Evolutionary conservation across 441 rosid genomes (phyloP), one percentile per base, ranked within the genome.

Genomic region (Gossypium lobatum): DNA sequence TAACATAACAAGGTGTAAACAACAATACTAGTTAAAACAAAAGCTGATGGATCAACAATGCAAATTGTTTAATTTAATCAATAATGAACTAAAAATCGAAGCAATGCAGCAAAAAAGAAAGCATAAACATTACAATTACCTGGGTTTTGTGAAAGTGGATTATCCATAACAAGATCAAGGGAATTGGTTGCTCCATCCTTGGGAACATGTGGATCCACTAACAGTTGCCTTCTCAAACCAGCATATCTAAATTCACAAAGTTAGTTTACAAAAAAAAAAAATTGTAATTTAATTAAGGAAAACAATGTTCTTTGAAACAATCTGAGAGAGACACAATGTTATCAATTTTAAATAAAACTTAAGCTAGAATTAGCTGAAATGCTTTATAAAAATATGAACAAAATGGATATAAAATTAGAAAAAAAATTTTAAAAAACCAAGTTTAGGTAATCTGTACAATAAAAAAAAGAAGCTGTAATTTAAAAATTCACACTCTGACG

Each of bases 91-190:
- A 58, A 14, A 46, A 34, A 23, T 11, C n/a, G 16, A 14, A 75
- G 42, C 11, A 54, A 17, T 20, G 31, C 52, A 57, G 13, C n/a
- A 18, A 17, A 70, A 18, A 70, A 18, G 28, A 54, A 71, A 50
- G n/a, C 77, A 78, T 53, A 45, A 69, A 73, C 21, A 25, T 74
- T 10, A 69, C 2, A 50, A 68, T 52, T 76, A 91, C 98, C 98
- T 81, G 97, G 96, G 80, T 89, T 94, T 77, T 92, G 96, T 6
- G 97, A 94, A 60, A 94, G 83, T 18, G 98, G 98, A 83, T 92
- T 94, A 77, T 92, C 98, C 70, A 92, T 83, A 31, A 82, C 85
- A 67, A 83, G 90, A 85, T 92, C 78, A 72, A 88, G 84, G 66
- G 95, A 85, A 79, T 66, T 84, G 72, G 77, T 85, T 81, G 86